Conservation (phyloP, 306 rosid species). For the Canavalia gladiata region DNA sequence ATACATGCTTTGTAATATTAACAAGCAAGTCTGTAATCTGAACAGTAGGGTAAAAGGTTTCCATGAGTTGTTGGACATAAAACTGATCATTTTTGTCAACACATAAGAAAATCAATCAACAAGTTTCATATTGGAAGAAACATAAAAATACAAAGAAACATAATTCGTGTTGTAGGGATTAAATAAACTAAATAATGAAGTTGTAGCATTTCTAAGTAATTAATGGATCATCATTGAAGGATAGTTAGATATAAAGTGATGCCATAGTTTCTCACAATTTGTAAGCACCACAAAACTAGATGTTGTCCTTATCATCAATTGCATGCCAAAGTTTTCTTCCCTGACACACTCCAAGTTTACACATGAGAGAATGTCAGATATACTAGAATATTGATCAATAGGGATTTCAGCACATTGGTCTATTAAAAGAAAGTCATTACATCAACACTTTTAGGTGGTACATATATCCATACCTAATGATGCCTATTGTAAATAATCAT, state of each 20-base stretch:
- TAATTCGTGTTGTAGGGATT: background rate
- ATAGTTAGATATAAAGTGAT: slow-evolving; percentile 18
- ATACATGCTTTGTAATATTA: slow-evolving; percentile 87
- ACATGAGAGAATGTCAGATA: background rate
- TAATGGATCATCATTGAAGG: slow-evolving; percentile 2
- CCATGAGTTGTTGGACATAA: slow-evolving; percentile 40
- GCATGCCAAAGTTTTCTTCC: slow-evolving; percentile 33
- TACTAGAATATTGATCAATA: slow-evolving; percentile 9
- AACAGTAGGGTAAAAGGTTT: slow-evolving; percentile 38
- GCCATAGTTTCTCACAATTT: slow-evolving; percentile 7
- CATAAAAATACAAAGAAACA: background rate
- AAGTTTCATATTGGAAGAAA: slow-evolving; percentile 29
- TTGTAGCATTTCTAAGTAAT: background rate
- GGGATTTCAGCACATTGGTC: background rate
- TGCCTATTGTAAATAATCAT: background rate
- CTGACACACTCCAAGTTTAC: slow-evolving; percentile 18
- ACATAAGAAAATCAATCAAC: slow-evolving; percentile 7
- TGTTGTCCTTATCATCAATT: slow-evolving; percentile 7
- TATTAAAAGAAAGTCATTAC: no score
- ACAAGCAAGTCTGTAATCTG: slow-evolving; percentile 98
- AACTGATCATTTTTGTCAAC: slow-evolving; percentile 37
- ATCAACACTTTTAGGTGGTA: no score
- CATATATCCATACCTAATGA: background rate
- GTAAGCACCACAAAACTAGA: slow-evolving; percentile 30
- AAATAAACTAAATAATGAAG: background rate